A percentile compares a stretch with the other conserved stretches of the same genome.
Conservation (phyloP, 768 basidiomycete species). For the Chalciporus pseudorubinellus region DNA sequence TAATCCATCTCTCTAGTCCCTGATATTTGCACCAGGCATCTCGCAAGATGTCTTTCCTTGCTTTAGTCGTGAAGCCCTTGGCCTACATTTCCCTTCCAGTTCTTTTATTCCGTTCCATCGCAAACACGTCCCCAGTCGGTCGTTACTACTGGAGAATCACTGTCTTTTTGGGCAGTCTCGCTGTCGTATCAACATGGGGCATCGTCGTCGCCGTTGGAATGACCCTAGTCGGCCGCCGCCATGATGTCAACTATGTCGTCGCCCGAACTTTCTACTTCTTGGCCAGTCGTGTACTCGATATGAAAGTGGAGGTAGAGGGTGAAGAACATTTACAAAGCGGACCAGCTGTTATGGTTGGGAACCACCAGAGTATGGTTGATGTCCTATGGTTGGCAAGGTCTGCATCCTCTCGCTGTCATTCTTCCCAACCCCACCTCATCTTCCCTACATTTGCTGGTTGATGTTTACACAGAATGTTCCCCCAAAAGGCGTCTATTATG, state of each 20-base stretch:
- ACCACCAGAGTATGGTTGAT: constrained; percentile 94
- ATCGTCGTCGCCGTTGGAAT: constrained; percentile 65
- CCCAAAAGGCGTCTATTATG: constrained; percentile 80
- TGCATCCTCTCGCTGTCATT: constrained; percentile 25
- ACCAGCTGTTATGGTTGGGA: constrained; percentile 77
- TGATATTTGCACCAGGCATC: constrained; percentile 10
- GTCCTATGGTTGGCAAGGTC: constrained; percentile 79
- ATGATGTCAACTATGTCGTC: constrained; percentile 79
- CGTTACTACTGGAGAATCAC: constrained; percentile 72
- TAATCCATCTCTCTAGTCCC: constrained; percentile 6
- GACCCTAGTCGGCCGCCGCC: constrained; percentile 62
- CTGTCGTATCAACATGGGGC: constrained; percentile 69
- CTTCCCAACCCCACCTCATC: constrained; percentile 4
- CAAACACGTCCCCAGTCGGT: constrained; percentile 51
- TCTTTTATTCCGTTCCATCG: constrained; percentile 59
- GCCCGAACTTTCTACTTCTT: constrained; percentile 80
- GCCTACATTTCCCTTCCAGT: constrained; percentile 77
- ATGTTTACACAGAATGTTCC: constrained; percentile 63
- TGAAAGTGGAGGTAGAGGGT: constrained; percentile 79
- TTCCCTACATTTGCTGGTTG: constrained; percentile 5
- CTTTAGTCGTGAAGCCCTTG: constrained; percentile 61
- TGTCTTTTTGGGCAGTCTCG: constrained; percentile 71
- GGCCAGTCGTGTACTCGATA: constrained; percentile 59
- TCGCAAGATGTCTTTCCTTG: constrained; percentile 59
- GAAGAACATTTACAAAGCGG: constrained; percentile 71